These are phyloP conservation scores for Eucalyptus rudis DNA, from an alignment of 345 rosid species.

Conservation along the genomic window DNA sequence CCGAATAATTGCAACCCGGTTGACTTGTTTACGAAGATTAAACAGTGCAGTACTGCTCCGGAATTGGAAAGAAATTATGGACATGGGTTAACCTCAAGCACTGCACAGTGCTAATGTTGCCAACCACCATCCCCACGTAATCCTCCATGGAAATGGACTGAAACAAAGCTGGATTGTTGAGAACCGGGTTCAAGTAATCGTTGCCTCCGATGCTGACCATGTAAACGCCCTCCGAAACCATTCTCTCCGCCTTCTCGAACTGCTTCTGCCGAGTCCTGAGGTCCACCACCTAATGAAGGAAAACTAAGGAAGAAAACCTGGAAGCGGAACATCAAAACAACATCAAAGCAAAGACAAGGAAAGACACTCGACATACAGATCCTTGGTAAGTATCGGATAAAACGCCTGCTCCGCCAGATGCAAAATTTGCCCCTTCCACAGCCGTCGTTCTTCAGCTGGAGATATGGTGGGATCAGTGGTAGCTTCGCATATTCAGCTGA, in stretches of 20 bases:
- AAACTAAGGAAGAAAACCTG: neutral
- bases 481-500: constrained; percentile 21
- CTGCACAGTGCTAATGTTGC: neutral
- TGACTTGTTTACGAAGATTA: neutral
- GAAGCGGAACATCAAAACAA: neutral
- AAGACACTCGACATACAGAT: neutral
- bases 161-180: neutral
- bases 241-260: neutral
- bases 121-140: neutral
- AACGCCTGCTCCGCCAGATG: neutral
- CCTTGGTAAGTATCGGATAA: neutral
- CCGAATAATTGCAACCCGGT: neutral
- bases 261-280: neutral
- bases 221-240: neutral
- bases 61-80: neutral
- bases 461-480: constrained; percentile 15
- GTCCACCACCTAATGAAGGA: neutral
- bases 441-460: no score
- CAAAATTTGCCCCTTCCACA: neutral
- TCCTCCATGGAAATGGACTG: neutral
- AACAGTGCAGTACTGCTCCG: neutral
- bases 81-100: neutral
- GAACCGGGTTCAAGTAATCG: neutral
- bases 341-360: neutral
- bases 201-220: constrained; percentile 1